Base-by-base conservation (phyloP, 768 basidiomycete species). In the Mycena rosella region DNA sequence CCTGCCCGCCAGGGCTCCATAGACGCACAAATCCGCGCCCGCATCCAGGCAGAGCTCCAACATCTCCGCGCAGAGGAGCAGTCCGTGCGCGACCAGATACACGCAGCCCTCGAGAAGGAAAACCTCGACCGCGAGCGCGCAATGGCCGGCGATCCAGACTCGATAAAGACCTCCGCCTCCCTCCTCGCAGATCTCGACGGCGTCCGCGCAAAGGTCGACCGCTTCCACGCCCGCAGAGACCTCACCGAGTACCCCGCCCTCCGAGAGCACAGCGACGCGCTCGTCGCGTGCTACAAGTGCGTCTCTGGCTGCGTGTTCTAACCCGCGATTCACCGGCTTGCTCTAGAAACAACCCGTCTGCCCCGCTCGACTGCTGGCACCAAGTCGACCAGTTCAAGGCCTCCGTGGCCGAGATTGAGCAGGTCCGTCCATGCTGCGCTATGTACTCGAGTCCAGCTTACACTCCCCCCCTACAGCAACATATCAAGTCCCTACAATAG, bases 101-200 rank as follows among this genome's bases (percentile, higher is more conserved):
- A 93, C 73, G 81, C 77, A 34, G 93, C 92, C 2, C 82, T 96
- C 53, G 92, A 96, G 82, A 91, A 90, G 81, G 95, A 96, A 82
- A 96, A 96, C 79, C 78, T 96, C 56, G 92, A 95, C 77, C 85
- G 86, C 63, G 94, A 96, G 79, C 85, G 82, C 71, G 77, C 78
- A 29, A 84, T 86, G 82, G 83, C 84, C 18, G 87, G 85, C 38
- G 79, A 79, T 48, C 66, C 65, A 15, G 76, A 76, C 32, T 78
- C 81, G 57, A 82, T 89, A 48, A 88, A 84, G 75, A 89, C 86
- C 71, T 91, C 89, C 65, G 83, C 87, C 9, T 83, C 85, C 3
- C 81, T 96, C 29, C 77, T 90, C 63, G 91, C 89, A 30, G 95
- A 96, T 77, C 76, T 96, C 70, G 92, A 93, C 72, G 88, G 93